Base-by-base conservation (phyloP, 805 yeast genomes). In the Wickerhamia fluorescens region DNA sequence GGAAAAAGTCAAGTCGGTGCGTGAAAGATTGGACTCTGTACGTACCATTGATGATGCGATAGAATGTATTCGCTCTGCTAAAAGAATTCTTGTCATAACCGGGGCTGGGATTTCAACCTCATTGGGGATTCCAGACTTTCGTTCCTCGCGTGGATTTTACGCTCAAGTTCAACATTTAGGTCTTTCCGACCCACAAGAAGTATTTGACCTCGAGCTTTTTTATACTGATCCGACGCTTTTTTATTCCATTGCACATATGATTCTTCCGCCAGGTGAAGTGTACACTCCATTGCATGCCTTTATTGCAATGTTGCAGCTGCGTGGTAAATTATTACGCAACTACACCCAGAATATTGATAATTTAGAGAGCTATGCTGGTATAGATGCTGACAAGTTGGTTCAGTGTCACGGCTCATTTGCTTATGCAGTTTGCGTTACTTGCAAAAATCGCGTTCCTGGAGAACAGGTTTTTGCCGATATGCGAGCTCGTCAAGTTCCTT, bases 321-420 rank as follows among this genome's bases (percentile, higher is more conserved):
- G 79, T 49, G 79, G 79, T 7, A 86, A 82, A 52, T 62, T 87
- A 25, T 54, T 87, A 33, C 68, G 95, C 41, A 85, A 86, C 50
- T 87, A 87, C 53, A 85, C 96, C 2, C 96, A 87, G 50, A 87
- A 87, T 48, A 87, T 87, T 29, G 96, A 87, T 53, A 85, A 87
- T 47, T 52, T 87, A 38, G 95, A 86, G 56, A 71, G 73, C n/a
- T 71, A 74, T 39, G 94, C 83, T 0, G 95, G 95, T 4, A 67
- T 87, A 6, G 51, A 61, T 6, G 54, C 66, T 2, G 84, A 78
- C 6, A 77, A 75, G 42, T 51, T 82, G 38, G 81, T 87, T 14
- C 95, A 86, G 54, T 87, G 96, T 49, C 96, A 87, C 55, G 96
- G 96, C 1, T 83, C 94, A 2, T 87, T 87, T 55, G 95, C 94